A percentile compares a stretch with the other conserved stretches of the same genome.
phyloP scores from a whole-genome alignment of 2,329 filamentous ascomycete species.

The Fonsecaea multimorphosa region DNA sequence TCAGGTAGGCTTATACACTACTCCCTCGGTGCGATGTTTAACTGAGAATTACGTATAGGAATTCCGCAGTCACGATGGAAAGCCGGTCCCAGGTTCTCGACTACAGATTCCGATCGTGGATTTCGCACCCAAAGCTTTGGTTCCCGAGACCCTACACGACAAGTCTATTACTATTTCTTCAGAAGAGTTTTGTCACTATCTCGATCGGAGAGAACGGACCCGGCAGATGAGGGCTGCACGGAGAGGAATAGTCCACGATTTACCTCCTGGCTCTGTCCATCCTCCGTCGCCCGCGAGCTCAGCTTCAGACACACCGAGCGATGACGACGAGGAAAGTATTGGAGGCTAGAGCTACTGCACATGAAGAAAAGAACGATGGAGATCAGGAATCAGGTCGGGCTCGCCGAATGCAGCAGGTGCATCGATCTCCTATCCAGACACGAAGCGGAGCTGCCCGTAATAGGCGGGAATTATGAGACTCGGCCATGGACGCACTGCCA shows the following conservation, averaged over 20 bases:
- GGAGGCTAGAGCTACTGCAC: conserved; percentile 1
- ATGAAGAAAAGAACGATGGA: conserved; percentile 4
- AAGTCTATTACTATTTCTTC: conserved; percentile 4
- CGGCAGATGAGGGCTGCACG: background rate
- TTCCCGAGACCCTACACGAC: conserved; percentile 3
- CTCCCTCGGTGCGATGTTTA: background rate
- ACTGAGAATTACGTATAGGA: conserved; percentile 3
- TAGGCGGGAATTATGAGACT: conserved; percentile 1
- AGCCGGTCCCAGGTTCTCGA: background rate
- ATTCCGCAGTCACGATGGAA: conserved; percentile 7
- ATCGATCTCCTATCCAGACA: conserved; percentile 4
- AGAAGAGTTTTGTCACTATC: conserved; percentile 10
- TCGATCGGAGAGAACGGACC: background rate
- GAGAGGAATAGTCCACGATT: background rate
- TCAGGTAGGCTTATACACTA: conserved; percentile 5
- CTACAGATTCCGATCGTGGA: conserved; percentile 12
- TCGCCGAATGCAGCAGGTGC: conserved; percentile 3
- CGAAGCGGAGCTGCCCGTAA: conserved; percentile 3
- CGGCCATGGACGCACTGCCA: background rate
- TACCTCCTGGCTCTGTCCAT: background rate
- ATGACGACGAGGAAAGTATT: conserved; percentile 2
- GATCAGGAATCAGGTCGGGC: conserved; percentile 4
- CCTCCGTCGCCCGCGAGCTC: conserved; percentile 8
- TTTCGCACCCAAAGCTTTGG: conserved; percentile 6
- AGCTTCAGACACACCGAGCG: conserved; percentile 10